Evolutionary conservation across 2,329 filamentous ascomycete species (phyloP), one percentile per base, ranked within the genome.

Genomic region (Fusarium humuli): DNA sequence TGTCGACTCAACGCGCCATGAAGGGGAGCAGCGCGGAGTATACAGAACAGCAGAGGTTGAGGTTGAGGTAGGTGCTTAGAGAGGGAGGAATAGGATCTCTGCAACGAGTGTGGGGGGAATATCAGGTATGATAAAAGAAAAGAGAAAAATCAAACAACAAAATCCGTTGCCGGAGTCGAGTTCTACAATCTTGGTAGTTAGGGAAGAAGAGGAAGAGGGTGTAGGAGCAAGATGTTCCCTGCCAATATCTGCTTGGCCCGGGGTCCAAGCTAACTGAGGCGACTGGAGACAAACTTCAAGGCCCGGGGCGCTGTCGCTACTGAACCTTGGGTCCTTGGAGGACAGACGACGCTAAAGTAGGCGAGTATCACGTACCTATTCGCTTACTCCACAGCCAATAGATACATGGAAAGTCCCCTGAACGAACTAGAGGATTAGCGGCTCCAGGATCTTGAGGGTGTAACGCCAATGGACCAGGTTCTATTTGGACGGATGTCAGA

Each of bases 391-490:
- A 34, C 57, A 45, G 67, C 63, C 41, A 60, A 70, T 67, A 63
- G 55, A 48, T 70, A 67, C 67, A 58, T 62, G 47, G 25, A 27
- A 49, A 46, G 61, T 54, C 69, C 69, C 65, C 66, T 72, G 55
- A 40, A 57, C 60, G 56, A 60, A 65, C 73, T 69, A 65, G 52
- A 54, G 25, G 41, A 22, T 59, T 75, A 75, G 73, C 72, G 69
- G 63, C 60, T 55, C 68, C 27, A 61, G 68, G 45, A 45, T 71
- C 60, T 55, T 48, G 68, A 75, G 70, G 73, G 70, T 74, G 72
- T 72, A 74, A 74, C 72, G 68, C 70, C 68, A 75, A 69, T 74
- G 71, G 71, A 68, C 71, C 72, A 65, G 73, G 69, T 67, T 72
- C 62, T 45, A 58, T 58, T 57, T 53, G 48, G 62, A 67, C 47